A percentile compares a stretch with the other conserved stretches of the same genome.
Conservation (phyloP, 306 rosid species). For the Castanea crenata region DNA sequence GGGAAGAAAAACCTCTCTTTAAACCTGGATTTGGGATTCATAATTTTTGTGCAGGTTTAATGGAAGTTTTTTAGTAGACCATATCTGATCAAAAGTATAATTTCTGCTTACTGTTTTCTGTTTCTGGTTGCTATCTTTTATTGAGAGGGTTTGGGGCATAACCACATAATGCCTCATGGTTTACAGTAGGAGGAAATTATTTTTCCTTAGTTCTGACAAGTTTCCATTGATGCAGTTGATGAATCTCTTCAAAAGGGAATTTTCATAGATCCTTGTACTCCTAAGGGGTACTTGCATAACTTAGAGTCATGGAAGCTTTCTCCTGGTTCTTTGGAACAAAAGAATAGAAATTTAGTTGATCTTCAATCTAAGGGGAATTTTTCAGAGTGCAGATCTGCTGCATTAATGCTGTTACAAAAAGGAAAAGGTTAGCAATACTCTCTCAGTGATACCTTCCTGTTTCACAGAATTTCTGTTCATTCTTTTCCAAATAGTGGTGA, state of each 20-base stretch:
- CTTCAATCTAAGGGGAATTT: slow-evolving; percentile 76
- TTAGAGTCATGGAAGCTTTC: slow-evolving; percentile 49
- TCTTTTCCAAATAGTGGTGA: slow-evolving; percentile 14
- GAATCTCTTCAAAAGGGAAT: slow-evolving; percentile 46
- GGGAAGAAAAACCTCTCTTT: too few relatives aligned
- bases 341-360: slow-evolving; percentile 31
- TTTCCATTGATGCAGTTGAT: slow-evolving; percentile 56
- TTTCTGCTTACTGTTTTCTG: background rate
- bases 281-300: slow-evolving; percentile 61
- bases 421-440: slow-evolving; percentile 66
- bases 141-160: background rate
- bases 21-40: too few relatives aligned
- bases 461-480: slow-evolving; percentile 15
- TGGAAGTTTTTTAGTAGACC: too few relatives aligned
- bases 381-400: slow-evolving; percentile 88
- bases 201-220: slow-evolving; percentile 9
- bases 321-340: slow-evolving; percentile 42
- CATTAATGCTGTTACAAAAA: slow-evolving; percentile 69
- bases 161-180: background rate
- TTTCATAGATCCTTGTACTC: slow-evolving; percentile 82
- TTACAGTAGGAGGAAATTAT: slow-evolving; percentile 22
- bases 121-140: background rate
- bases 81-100: background rate
- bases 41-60: too few relatives aligned
- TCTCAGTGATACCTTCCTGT: slow-evolving; percentile 12